A percentile compares a stretch with the other conserved stretches of the same genome.
These are phyloP conservation scores for Byssothecium circinans DNA, from an alignment of 2,329 filamentous ascomycete species.

Conservation along the genomic window DNA sequence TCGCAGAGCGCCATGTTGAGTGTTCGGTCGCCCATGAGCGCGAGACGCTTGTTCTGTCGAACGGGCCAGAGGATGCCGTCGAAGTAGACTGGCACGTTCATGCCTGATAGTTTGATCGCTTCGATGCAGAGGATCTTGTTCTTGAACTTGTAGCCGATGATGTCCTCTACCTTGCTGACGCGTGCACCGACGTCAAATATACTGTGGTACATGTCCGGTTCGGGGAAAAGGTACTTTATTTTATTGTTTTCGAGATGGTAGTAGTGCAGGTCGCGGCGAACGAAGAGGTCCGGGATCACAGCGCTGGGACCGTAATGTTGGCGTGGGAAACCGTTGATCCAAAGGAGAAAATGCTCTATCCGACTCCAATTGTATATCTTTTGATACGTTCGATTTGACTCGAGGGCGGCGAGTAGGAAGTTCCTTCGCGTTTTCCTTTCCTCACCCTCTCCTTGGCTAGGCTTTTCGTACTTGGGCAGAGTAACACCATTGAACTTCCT, in stretches of 20 bases:
- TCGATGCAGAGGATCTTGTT: slow-evolving; percentile 21
- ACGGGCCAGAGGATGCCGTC: slow-evolving; percentile 12
- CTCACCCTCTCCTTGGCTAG: too few species aligned
- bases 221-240: slow-evolving; percentile 6
- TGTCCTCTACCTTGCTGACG: slow-evolving; percentile 17
- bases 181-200: slow-evolving; percentile 15
- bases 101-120: slow-evolving; percentile 11
- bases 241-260: slow-evolving; percentile 7
- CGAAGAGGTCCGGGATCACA: slow-evolving; percentile 17
- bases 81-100: slow-evolving; percentile 14
- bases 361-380: background rate
- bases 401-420: too few species aligned
- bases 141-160: slow-evolving; percentile 24
- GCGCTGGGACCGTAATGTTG: slow-evolving; percentile 17
- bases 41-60: slow-evolving; percentile 21
- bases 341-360: slow-evolving; percentile 1
- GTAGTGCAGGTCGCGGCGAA: slow-evolving; percentile 15
- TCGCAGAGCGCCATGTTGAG: slow-evolving; percentile 17
- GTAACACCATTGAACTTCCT: too few species aligned
- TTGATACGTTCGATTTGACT: background rate
- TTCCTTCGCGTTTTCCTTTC: too few species aligned
- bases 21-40: slow-evolving; percentile 25
- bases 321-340: background rate
- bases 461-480: too few species aligned
- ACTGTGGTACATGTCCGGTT: slow-evolving; percentile 14